Percentiles rank a stretch among this genome's conserved stretches.
These are phyloP conservation scores for Candida jianshihensis DNA, from an alignment of 805 yeast species.

Conservation along the genomic window DNA sequence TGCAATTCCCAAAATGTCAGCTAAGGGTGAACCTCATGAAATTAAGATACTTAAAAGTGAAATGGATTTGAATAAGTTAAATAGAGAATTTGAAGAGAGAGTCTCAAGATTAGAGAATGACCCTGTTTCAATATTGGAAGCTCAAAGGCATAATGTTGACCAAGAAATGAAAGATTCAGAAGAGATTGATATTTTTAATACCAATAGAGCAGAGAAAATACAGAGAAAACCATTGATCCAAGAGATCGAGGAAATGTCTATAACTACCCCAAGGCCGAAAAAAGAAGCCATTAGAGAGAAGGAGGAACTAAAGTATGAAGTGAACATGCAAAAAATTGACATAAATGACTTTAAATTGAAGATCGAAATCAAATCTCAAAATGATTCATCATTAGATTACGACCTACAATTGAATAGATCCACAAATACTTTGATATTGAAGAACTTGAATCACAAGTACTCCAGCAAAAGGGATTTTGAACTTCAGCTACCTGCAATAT, in stretches of 20 bases:
- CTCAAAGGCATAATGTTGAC: conserved; percentile 24
- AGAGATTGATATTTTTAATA: conserved; percentile 16
- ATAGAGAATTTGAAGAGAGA: conserved; percentile 26
- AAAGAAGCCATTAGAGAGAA: background rate
- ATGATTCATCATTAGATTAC: conserved; percentile 28
- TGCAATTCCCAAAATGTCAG: conserved; percentile 61
- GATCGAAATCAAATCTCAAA: conserved; percentile 30
- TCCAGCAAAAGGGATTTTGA: conserved; percentile 23
- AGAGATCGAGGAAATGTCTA: conserved; percentile 37
- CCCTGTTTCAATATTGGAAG: conserved; percentile 37
- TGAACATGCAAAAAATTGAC: conserved; percentile 23
- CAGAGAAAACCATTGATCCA: conserved; percentile 41
- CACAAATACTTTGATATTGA: conserved; percentile 26
- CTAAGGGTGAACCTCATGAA: conserved; percentile 54
- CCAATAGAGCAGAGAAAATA: conserved; percentile 1
- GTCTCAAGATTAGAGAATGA: conserved; percentile 32
- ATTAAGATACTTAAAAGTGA: conserved; percentile 41
- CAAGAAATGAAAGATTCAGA: conserved; percentile 16
- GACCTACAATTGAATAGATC: conserved; percentile 22
- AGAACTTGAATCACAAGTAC: conserved; percentile 21
- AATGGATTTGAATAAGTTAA: conserved; percentile 30
- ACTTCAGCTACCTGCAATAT: conserved; percentile 32
- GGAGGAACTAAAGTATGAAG: conserved; percentile 17
- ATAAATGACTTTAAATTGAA: conserved; percentile 26
- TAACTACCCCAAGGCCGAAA: conserved; percentile 5